Evolutionary conservation across 768 basidiomycete species (phyloP).

Genomic region (Austroboletus festivus): DNA sequence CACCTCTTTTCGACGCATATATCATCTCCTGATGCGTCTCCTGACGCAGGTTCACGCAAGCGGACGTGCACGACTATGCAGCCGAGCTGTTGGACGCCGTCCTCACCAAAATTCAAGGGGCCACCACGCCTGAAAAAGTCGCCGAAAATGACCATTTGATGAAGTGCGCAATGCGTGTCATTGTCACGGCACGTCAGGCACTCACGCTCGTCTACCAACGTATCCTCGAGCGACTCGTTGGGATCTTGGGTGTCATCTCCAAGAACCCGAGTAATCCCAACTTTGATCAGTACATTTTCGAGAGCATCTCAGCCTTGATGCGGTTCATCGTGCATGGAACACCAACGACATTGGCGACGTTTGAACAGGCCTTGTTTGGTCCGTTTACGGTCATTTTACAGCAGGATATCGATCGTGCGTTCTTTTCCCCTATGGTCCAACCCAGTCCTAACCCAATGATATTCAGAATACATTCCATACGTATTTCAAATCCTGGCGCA

Average conservation of each 20-base stretch:
- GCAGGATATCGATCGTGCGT: slow-evolving; percentile 85
- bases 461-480: slow-evolving; percentile 87
- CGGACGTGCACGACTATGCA: slow-evolving; percentile 85
- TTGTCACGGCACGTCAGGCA: slow-evolving; percentile 81
- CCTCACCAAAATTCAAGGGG: slow-evolving; percentile 74
- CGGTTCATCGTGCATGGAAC: slow-evolving; percentile 82
- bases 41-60: slow-evolving; percentile 83
- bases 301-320: slow-evolving; percentile 91
- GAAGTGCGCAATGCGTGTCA: slow-evolving; percentile 94
- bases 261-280: slow-evolving; percentile 97
- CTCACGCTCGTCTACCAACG: slow-evolving; percentile 65
- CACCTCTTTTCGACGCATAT: background rate
- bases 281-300: slow-evolving; percentile 97
- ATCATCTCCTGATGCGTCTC: background rate
- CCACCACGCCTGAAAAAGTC: slow-evolving; percentile 82
- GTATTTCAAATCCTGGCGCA: slow-evolving; percentile 96
- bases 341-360: slow-evolving; percentile 61
- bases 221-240: slow-evolving; percentile 70
- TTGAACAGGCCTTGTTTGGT: slow-evolving; percentile 80
- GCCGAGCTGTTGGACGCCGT: slow-evolving; percentile 66
- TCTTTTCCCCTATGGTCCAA: slow-evolving; percentile 23
- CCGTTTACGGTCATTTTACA: slow-evolving; percentile 87
- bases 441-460: background rate
- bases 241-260: slow-evolving; percentile 82
- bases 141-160: slow-evolving; percentile 98